Base-by-base conservation (phyloP, 257 asterid genomes). In the Solanum chmielewskii region DNA sequence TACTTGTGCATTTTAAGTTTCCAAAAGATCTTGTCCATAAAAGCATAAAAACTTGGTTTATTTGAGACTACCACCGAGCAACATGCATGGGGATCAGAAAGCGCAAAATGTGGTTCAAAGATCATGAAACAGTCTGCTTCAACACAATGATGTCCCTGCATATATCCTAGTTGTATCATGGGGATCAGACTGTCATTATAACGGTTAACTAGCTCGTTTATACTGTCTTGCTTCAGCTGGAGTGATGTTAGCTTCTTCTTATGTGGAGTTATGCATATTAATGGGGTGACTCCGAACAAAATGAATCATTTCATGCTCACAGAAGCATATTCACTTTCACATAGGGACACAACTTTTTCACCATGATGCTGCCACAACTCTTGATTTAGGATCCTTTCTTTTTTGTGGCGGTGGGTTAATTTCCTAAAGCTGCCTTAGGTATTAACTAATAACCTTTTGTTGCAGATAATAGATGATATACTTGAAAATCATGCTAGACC, bases 401-500 rank as follows among this genome's bases (percentile, higher is more conserved):
- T 13, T n/a, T 23, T 39, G 56, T 11, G 18, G 56, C 16, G 8
- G 52, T 56, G 37, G 60, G 1, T 76, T 76, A 76, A 42, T 76
- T 42, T n/a, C 49, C 49, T n/a, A 13, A 9, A 81, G 70, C 70
- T 49, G 69, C 85, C 27, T 4, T 6, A 81, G 69, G 31, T 81
- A 12, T 49, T 49, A 45, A 11, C 25, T 81, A 31, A 8, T 81
- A 81, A 31, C 42, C 44, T 47, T 74, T 83, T 45, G 69, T 39
- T 88, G 83, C 86, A 95, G 98, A 84, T 91, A 39, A 84, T 96
- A 56, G 97, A 95, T 88, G 93, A 78, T 86, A 94, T 94, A 88
- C 93, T 96, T 29, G 94, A 93, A 89, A 89, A 89, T 85, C 94
- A 64, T 33, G 75, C 88, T 16, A 86, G 80, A 80, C 98, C 98